Conservation (phyloP, 305 asterid genomes). For the Solanum chacoense region DNA sequence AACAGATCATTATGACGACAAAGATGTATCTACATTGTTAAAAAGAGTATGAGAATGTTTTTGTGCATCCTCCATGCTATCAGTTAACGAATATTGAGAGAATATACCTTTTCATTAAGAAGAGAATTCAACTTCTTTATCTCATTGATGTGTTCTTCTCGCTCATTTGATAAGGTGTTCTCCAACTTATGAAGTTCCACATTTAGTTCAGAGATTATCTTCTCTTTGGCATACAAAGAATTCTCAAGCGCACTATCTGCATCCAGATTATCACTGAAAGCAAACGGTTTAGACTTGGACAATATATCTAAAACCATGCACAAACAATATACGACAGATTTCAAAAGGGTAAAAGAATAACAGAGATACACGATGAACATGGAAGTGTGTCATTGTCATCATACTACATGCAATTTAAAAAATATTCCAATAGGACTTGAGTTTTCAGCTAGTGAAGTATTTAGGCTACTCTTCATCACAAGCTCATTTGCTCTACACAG, state of each 20-base stretch:
- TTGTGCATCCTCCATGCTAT: background rate
- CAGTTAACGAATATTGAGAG: background rate
- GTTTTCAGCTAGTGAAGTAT: background rate
- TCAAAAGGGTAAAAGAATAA: background rate
- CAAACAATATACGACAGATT: background rate
- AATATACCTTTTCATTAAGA: slow-evolving; percentile 73
- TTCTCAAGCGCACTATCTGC: slow-evolving; percentile 72
- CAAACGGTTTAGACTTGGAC: slow-evolving; percentile 7
- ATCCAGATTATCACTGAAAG: slow-evolving; percentile 68
- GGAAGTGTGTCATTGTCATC: background rate
- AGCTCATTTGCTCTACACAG: background rate
- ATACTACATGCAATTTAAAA: background rate
- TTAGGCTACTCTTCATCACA: background rate
- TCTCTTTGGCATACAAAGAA: slow-evolving; percentile 86
- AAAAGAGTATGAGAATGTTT: background rate
- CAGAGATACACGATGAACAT: background rate
- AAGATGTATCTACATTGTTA: background rate
- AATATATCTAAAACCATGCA: slow-evolving; percentile 2
- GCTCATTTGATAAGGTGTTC: slow-evolving; percentile 70
- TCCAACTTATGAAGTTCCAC: slow-evolving; percentile 90
- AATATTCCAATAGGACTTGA: background rate
- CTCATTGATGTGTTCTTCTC: slow-evolving; percentile 71
- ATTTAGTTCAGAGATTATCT: slow-evolving; percentile 83
- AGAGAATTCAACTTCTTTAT: slow-evolving; percentile 70
- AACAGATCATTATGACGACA: background rate